Base-by-base conservation (phyloP, 2,329 filamentous ascomycete species). In the Lecanoromycetidae sp. region DNA sequence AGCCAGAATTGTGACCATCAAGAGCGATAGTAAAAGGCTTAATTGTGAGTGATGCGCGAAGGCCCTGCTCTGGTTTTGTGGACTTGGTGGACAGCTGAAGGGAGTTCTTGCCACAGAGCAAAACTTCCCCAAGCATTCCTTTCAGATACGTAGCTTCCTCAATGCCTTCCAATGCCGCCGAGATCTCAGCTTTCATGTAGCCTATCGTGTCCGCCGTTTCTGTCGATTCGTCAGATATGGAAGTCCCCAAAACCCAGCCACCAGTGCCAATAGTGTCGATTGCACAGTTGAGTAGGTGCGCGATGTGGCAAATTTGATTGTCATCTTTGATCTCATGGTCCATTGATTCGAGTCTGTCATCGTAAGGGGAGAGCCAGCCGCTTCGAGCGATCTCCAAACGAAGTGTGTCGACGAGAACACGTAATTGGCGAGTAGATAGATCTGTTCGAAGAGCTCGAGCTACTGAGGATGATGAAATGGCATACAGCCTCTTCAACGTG, bases 111-210 rank as follows among this genome's bases (percentile, higher is more conserved):
- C 51, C 45, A 60, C 57, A 30, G 40, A 58, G 42, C 33, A 58
- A n/a, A 38, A 54, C 23, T 19, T 61, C 20, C 22, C 57, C 35
- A 26, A 55, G 57, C n/a, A 71, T 63, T 5, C 68, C 68, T 49
- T 66, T 64, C 20, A 71, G 59, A 50, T 70, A 67, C 2, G 61
- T 63, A 1, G 69, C 66, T 52, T 72, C 69, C 46, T 71, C 67
- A 36, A 71, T 61, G 27, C 68, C 67, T 13, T 66, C 65, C 5
- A 69, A 61, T 1, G 68, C 66, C 38, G 67, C 67, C 3, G 68
- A 68, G 23, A 72, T 60, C 52, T 72, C 69, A 3, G 67, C 66
- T 49, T 67, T 64, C 61, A 72, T 65, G 39, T 71, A 67, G 13
- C 66, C 60, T 42, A 71, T 63, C 12, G 71, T 59, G 34, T 69